Conservation (phyloP, 2,329 filamentous ascomycete species). For the Anthostomella pinea region DNA sequence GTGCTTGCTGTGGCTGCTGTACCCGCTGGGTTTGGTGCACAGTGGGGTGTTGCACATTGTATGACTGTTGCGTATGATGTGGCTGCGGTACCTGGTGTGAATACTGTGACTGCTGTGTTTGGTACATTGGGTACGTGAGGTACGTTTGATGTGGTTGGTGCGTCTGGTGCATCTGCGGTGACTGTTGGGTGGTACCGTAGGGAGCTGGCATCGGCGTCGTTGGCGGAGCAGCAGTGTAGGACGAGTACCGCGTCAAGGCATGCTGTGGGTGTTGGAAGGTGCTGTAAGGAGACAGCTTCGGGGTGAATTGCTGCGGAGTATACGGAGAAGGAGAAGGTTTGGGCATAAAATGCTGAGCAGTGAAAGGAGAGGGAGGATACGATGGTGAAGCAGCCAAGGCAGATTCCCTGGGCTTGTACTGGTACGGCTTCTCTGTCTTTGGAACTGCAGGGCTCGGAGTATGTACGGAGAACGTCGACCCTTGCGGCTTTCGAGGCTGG, state of each 20-base stretch:
- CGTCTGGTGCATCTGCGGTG: too few species aligned
- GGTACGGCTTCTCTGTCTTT: slow-evolving; percentile 33
- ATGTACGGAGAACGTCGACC: slow-evolving; percentile 25
- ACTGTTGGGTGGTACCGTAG: too few species aligned
- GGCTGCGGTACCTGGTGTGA: slow-evolving; percentile 12
- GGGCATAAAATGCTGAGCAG: slow-evolving; percentile 35
- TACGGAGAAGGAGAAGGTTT: slow-evolving; percentile 22
- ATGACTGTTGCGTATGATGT: slow-evolving; percentile 4
- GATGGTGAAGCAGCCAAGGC: slow-evolving; percentile 22
- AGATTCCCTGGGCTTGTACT: slow-evolving; percentile 33
- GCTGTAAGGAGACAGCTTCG: slow-evolving; percentile 7
- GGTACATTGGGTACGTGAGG: too few species aligned
- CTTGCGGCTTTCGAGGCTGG: slow-evolving; percentile 27
- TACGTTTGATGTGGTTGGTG: neutral
- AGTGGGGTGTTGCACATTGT: too few species aligned
- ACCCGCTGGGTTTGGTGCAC: neutral
- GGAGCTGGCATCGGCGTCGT: slow-evolving; percentile 4
- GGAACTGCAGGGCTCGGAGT: slow-evolving; percentile 10
- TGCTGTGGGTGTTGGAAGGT: slow-evolving; percentile 4
- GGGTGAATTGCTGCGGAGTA: slow-evolving; percentile 23
- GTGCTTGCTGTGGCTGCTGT: neutral
- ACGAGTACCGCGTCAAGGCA: neutral
- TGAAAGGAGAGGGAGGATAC: slow-evolving; percentile 28
- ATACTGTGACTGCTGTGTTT: slow-evolving; percentile 12
- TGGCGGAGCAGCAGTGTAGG: slow-evolving; percentile 5